These are phyloP conservation scores for Luzula sylvatica DNA, from an alignment of 176 grass and related monocot genomes.

Conservation along the genomic window DNA sequence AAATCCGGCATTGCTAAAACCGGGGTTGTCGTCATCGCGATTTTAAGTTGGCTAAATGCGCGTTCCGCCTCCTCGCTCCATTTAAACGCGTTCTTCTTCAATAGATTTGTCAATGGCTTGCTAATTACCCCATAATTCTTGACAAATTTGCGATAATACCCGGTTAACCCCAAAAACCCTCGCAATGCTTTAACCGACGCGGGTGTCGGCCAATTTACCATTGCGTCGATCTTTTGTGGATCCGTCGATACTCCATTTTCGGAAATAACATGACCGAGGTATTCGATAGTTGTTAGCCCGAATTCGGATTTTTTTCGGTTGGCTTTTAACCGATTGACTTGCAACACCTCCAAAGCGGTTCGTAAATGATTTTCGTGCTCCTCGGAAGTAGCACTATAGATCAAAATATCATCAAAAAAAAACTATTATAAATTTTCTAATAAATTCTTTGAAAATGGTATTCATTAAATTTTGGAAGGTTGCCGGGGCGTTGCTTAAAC, in stretches of 20 bases:
- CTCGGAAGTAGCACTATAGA: neutral
- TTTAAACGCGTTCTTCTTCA: neutral
- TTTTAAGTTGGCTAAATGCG: neutral
- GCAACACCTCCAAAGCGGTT: neutral
- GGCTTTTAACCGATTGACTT: neutral
- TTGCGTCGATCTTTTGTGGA: no score
- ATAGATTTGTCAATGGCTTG: no score
- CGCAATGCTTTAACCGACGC: no score
- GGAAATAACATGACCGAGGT: no score
- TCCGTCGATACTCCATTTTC: no score
- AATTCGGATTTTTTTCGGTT: neutral
- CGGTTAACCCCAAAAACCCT: no score
- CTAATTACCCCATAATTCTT: no score
- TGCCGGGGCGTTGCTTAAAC: neutral
- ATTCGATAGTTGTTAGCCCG: no score
- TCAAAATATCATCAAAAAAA: conserved; percentile 15
- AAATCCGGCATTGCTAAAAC: neutral
- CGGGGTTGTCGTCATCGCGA: neutral
- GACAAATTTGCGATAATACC: no score
- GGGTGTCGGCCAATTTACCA: neutral
- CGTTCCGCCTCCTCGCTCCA: neutral
- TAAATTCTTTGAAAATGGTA: neutral
- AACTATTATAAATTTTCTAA: neutral
- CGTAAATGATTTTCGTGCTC: neutral
- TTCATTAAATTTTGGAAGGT: neutral